Evolutionary conservation across 306 rosid genomes (phyloP), one percentile per base, ranked within the genome.

Genomic region (Neltuma alba): DNA sequence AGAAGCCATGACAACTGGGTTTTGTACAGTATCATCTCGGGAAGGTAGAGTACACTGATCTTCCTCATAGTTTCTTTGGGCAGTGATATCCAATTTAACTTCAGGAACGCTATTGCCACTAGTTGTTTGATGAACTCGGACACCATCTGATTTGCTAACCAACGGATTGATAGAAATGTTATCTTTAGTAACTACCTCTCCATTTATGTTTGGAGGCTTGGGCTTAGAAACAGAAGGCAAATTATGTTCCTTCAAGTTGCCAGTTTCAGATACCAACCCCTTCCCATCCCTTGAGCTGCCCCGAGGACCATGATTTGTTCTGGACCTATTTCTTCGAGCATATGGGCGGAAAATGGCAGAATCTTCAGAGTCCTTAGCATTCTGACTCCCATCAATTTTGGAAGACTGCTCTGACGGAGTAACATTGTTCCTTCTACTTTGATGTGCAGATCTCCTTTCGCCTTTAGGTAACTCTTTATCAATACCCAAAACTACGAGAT

Each of bases 261-360:
- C 88, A 34, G 81, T 76, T 74, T 90, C 97, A 58, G 86, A 80
- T 48, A 80, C 5, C 47, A 58, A 74, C 70, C 86, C 93, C 85
- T 90, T 96, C 66, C 80, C 81, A 78, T 90, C 94, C 82, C 91
- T 86, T 71, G 87, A 58, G 68, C 75, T 78, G 72, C 92, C 94
- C 72, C 90, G 90, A 79, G 94, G 82, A 79, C 94, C 98, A 67
- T 92, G 97, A 88, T 85, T 91, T 75, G 98, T 80, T 83, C 85
- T 91, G 80, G 99, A 93, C 87, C 98, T 89, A 80, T 90, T 91
- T 82, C 99, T 90, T 83, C 99, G 97, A 54, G 97, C 94, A 87
- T 96, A 96, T 76, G 98, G 99, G 61, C 97, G 92, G 78, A 96
- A 82, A 76, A 96, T 88, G 42, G 98, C 94, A 13, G 94, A 96